Percentiles rank a stretch among this genome's conserved stretches.
These are phyloP conservation scores for Aureobasidium musti DNA, from an alignment of 2,329 filamentous ascomycete genomes.

Conservation along the genomic window DNA sequence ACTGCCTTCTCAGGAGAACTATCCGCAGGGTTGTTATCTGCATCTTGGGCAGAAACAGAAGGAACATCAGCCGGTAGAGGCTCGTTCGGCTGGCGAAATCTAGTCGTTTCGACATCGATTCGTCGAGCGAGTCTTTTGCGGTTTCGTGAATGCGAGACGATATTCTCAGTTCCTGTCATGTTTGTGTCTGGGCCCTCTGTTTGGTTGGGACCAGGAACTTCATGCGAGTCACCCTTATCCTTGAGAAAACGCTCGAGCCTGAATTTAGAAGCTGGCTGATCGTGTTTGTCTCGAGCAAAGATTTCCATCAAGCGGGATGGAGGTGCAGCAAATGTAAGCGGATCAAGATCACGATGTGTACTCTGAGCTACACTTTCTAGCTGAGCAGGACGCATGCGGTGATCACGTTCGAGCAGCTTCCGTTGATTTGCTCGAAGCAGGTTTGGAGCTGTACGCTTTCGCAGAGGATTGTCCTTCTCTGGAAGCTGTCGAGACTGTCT, in stretches of 20 bases:
- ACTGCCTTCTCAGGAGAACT: conserved; percentile 9
- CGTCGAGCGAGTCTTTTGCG: conserved; percentile 46
- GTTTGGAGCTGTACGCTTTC: neutral
- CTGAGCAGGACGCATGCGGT: conserved; percentile 27
- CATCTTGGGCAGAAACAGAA: neutral
- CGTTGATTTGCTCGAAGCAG: neutral
- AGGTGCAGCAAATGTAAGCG: conserved; percentile 18
- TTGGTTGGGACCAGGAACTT: neutral
- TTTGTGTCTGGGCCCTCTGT: neutral
- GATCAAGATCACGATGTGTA: conserved; percentile 2
- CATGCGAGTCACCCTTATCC: neutral
- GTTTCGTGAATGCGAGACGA: conserved; percentile 30
- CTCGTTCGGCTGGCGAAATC: conserved; percentile 50
- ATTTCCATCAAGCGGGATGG: conserved; percentile 28
- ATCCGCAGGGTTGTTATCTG: neutral
- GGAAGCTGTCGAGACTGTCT: neutral
- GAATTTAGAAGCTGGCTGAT: conserved; percentile 33
- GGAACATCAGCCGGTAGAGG: conserved; percentile 35
- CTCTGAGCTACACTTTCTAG: conserved; percentile 2
- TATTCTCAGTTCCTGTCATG: conserved; percentile 1
- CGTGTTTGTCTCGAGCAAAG: conserved; percentile 34
- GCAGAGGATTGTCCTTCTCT: neutral
- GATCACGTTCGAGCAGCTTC: conserved; percentile 4
- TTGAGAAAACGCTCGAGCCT: conserved; percentile 37
- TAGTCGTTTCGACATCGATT: conserved; percentile 50